A percentile compares a stretch with the other conserved stretches of the same genome.
Evolutionary conservation across 2,329 filamentous ascomycete species (phyloP).

Genomic region (Didymella lethalis): DNA sequence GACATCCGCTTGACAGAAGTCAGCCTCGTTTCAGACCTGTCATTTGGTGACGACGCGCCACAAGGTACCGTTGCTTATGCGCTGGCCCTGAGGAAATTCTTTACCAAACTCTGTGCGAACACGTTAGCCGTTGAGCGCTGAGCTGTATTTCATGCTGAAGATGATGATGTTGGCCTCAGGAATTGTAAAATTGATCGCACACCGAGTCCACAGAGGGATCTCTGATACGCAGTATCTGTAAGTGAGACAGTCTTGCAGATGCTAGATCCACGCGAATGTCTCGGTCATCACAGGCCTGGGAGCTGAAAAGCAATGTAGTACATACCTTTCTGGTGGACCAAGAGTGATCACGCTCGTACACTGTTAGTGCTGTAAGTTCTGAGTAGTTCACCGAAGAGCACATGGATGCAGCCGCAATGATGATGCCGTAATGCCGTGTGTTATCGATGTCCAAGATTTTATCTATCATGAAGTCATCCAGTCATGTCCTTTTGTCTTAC

Average conservation of each 20-base stretch:
- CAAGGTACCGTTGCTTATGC: conserved; percentile 9
- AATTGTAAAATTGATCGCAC: conserved; percentile 12
- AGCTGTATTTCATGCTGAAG: neutral
- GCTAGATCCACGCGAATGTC: conserved; percentile 7
- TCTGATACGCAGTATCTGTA: conserved; percentile 36
- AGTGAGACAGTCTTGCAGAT: conserved; percentile 11
- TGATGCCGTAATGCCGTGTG: conserved; percentile 16
- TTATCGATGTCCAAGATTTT: conserved; percentile 30
- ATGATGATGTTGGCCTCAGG: conserved; percentile 4
- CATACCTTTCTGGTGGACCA: conserved; percentile 3
- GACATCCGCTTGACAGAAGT: conserved; percentile 11
- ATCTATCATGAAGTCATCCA: conserved; percentile 30
- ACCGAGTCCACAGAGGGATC: conserved; percentile 27
- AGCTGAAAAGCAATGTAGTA: neutral
- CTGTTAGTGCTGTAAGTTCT: neutral
- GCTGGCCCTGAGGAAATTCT: conserved; percentile 1
- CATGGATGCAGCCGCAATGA: conserved; percentile 6
- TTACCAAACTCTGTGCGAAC: conserved; percentile 12
- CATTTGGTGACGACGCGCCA: conserved; percentile 17
- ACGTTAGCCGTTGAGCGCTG: conserved; percentile 3
- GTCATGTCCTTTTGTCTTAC: conserved; percentile 18
- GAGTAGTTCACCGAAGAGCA: neutral
- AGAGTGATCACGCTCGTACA: neutral
- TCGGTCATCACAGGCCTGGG: conserved; percentile 17
- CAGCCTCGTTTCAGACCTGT: conserved; percentile 15